Percentiles rank a stretch among this genome's conserved stretches.
Evolutionary conservation across 2,329 filamentous ascomycete species (phyloP).

Genomic region (Cadophora sp.): DNA sequence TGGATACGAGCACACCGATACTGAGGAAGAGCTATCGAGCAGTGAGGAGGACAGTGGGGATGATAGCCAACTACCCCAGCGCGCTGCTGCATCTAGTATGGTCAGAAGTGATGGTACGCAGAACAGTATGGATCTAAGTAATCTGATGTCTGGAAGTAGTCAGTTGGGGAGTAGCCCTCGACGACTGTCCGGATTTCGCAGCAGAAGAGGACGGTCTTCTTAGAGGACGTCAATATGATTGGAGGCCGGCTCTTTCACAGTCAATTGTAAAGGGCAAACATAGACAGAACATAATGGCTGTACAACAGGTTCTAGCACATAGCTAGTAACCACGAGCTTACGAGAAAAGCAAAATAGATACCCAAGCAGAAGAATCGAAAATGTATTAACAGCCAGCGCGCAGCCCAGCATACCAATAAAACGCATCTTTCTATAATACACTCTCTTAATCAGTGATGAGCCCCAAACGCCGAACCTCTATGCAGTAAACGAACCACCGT

Average conservation of each 20-base stretch:
- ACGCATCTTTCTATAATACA: neutral
- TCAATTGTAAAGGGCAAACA: neutral
- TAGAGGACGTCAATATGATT: neutral
- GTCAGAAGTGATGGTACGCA: conserved; percentile 45
- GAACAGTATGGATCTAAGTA: conserved; percentile 43
- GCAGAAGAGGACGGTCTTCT: conserved; percentile 10
- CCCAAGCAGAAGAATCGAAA: conserved; percentile 6
- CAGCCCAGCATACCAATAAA: conserved; percentile 1
- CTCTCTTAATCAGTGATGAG: neutral
- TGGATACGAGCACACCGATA: conserved; percentile 80
- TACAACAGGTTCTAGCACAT: neutral
- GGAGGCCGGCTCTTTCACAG: neutral
- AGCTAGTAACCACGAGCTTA: neutral
- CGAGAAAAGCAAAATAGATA: neutral
- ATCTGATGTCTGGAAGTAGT: conserved; percentile 40
- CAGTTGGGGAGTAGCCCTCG: conserved; percentile 41
- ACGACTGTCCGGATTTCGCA: conserved; percentile 17
- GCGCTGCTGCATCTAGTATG: conserved; percentile 38
- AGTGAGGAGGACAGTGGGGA: conserved; percentile 52
- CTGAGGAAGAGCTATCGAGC: conserved; percentile 67
- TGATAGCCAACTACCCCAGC: conserved; percentile 43
- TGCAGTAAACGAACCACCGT: neutral
- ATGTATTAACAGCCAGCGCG: conserved; percentile 15
- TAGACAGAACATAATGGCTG: neutral
- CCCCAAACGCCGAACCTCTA: conserved; percentile 16